Base-by-base conservation (phyloP, 805 yeast species). In the Scheffersomyces stipitis region DNA sequence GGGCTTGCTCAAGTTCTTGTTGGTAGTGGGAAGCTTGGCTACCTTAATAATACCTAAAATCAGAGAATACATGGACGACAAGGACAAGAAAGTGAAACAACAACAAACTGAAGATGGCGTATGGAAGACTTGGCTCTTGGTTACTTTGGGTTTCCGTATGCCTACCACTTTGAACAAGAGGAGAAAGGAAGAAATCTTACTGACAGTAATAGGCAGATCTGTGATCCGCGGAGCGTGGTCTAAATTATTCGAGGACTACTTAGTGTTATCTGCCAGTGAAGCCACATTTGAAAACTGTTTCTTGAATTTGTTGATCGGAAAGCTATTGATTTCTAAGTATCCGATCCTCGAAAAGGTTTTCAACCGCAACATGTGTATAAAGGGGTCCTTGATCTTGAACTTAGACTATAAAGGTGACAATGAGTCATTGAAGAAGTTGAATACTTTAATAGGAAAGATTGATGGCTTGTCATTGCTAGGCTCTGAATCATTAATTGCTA, bases 401-500 rank as follows among this genome's bases (percentile, higher is more conserved):
- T 49, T 66, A 31, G 56, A 52, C n/a, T 62, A 62, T 44, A 46
- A 49, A 12, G 67, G 66, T 4, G 48, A 46, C 3, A 36, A 55
- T 17, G 37, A 44, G 15, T 44, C 51, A 3, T 51, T 66, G 34
- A 31, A 18, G 5, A 45, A 45, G 22, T 40, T 67, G 26, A 51
- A 46, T 34, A 40, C 46, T 9, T 42, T 68, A 41, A 49, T 64
- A 28, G 52, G 53, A 15, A 43, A 55, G 2, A 40, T 64, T 13
- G 71, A 66, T 37, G 70, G 69, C 0, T 34, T 58, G 29, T 40
- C 53, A 4, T 28, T 62, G 30, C 59, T 68, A 34, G 59, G 56
- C 4, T 58, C 64, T 10, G 51, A 49, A 5, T 29, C 38, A 4
- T 49, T 64, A 27, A 44, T 56, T 16, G 33, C 42, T 6, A 55